These are phyloP conservation scores for Larix kaempferi DNA, from an alignment of 75 land plant species.

Conservation along the genomic window DNA sequence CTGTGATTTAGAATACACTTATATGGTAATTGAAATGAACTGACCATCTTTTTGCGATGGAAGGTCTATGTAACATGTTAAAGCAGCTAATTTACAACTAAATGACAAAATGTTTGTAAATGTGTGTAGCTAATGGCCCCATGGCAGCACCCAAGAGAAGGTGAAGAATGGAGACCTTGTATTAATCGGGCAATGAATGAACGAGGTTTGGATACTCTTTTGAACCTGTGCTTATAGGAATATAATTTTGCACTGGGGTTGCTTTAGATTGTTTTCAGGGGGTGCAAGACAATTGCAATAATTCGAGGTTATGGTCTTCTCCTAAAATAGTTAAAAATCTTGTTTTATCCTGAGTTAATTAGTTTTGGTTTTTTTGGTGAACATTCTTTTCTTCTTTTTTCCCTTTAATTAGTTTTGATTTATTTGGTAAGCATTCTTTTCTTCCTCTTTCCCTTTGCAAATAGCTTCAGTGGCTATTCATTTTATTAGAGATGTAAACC, in stretches of 20 bases:
- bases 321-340: not conserved
- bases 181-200: constrained; percentile 30
- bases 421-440: not conserved
- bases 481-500: too few species aligned
- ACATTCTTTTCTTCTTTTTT: not conserved
- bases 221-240: too few species aligned
- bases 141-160: constrained; percentile 74
- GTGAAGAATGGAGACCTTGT: constrained; percentile 80
- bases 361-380: not conserved
- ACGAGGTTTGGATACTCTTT: constrained; percentile 33
- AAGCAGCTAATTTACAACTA: not conserved
- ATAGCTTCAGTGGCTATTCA: not conserved
- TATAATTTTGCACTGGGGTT: not conserved
- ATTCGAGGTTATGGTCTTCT: not conserved
- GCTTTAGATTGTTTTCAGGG: not conserved
- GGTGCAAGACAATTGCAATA: not conserved
- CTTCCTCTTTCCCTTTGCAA: not conserved
- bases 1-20: not conserved
- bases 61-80: not conserved
- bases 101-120: constrained; percentile 1
- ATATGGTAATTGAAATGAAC: not conserved
- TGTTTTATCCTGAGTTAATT: not conserved
- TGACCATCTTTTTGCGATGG: not conserved
- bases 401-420: not conserved
- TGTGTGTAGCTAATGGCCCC: constrained; percentile 62